These are phyloP conservation scores for Cantharellus anzutake DNA, from an alignment of 768 basidiomycete species.

Conservation along the genomic window DNA sequence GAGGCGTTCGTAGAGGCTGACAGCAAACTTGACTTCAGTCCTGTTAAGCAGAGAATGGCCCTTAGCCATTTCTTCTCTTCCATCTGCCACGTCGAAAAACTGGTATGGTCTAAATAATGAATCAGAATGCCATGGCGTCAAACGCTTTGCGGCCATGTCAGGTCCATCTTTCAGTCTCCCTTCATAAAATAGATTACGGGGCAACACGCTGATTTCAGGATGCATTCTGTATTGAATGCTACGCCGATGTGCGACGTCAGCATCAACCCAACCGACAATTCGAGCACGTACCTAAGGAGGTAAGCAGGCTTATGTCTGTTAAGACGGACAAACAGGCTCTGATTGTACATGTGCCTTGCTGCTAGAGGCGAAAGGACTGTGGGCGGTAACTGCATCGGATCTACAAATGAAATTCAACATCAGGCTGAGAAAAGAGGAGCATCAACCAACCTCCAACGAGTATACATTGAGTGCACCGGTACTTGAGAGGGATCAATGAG, in stretches of 20 bases:
- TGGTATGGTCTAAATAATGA: constrained; percentile 67
- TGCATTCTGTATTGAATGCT: constrained; percentile 99
- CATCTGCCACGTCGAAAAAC: constrained; percentile 64
- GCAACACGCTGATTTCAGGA: constrained; percentile 79
- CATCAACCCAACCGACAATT: background rate
- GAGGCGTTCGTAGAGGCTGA: constrained; percentile 57
- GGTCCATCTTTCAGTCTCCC: constrained; percentile 71
- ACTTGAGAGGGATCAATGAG: constrained; percentile 87
- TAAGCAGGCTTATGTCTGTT: constrained; percentile 78
- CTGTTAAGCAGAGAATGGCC: constrained; percentile 62
- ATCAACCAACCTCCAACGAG: constrained; percentile 64
- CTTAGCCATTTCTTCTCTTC: constrained; percentile 37
- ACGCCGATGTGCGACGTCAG: background rate
- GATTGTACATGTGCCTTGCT: constrained; percentile 54
- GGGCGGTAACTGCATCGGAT: constrained; percentile 90
- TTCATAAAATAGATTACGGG: constrained; percentile 76
- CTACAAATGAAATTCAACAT: constrained; percentile 17
- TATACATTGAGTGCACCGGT: constrained; percentile 60
- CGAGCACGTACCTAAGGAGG: constrained; percentile 49
- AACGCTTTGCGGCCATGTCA: constrained; percentile 66
- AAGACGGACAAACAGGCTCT: constrained; percentile 75
- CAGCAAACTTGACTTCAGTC: constrained; percentile 53
- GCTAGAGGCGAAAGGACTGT: constrained; percentile 59
- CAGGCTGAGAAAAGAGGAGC: background rate
- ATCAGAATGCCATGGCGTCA: constrained; percentile 68